phyloP scores from a whole-genome alignment of 352 stramenopile genomes.

The Globisporangium polare region DNA sequence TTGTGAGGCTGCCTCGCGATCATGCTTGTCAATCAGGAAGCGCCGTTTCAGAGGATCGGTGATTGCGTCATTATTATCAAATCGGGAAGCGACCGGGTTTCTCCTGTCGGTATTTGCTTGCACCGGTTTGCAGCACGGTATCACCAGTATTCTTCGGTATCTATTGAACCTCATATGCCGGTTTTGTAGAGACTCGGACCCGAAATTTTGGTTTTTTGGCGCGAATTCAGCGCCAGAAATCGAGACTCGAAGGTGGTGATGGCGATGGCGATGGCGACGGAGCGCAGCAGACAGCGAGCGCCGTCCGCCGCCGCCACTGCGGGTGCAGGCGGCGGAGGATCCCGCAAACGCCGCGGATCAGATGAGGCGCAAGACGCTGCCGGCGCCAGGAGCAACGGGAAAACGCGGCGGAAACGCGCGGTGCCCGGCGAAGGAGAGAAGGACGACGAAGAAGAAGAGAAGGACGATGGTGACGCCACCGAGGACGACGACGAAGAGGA shows the following conservation, averaged over 20 bases:
- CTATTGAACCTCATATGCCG: no score
- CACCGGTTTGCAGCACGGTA: no score
- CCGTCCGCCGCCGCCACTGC: neutral
- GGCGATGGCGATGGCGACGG: slow-evolving; percentile 8
- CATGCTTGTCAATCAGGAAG: no score
- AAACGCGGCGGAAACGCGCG: slow-evolving; percentile 3
- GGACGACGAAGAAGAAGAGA: slow-evolving; percentile 19
- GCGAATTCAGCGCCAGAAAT: neutral
- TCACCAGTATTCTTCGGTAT: no score
- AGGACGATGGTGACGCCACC: slow-evolving; percentile 26
- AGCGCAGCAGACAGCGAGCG: slow-evolving; percentile 1
- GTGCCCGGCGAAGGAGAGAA: neutral
- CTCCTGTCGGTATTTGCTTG: no score
- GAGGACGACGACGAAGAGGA: slow-evolving; percentile 14
- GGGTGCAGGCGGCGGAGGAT: neutral
- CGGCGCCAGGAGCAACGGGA: neutral
- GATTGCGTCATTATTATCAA: no score
- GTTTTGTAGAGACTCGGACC: no score
- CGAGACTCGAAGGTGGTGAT: neutral
- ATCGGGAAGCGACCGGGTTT: no score
- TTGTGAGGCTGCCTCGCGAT: no score
- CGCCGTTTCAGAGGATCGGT: no score
- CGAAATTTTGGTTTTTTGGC: no score
- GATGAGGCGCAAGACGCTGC: neutral
- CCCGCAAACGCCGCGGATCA: slow-evolving; percentile 1